Base-by-base conservation (phyloP, 73 alveolate species). In the Blepharisma stoltei region DNA sequence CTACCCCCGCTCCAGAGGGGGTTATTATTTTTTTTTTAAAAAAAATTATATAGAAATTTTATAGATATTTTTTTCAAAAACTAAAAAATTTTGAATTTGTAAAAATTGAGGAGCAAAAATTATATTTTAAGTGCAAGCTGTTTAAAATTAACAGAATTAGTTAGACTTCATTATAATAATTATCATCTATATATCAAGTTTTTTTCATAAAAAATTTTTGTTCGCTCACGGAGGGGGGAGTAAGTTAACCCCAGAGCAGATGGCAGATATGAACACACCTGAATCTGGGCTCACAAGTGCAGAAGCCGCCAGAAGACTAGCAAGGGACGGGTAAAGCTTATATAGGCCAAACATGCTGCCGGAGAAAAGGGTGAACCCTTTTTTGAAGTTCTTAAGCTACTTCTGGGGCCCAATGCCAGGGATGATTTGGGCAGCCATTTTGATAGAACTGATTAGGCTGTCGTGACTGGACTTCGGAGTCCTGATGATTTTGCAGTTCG, bases 341-440 rank as follows among this genome's bases (percentile, higher is more conserved):
- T 5, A 60, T 25, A 38, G 73, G 14, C 73, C 73, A 14, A 60
- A 60, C 5, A 38, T 9, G 38, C 73, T 60, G 11, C 73, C 73
- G 5, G 73, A 60, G 46, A 60, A 60, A 25, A 60, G 5, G 23
- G 45, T 60, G 18, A 60, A 60, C 73, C 73, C 73, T 60, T 60
- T n/a, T 25, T 2, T 18, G 73, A 60, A 60, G 73, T 60, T 60
- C 23, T 25, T 60, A 60, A 14, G 46, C 14, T 60, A 60, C 45
- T 60, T 14, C 73, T 60, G 73, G 73, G 73, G 73, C 0, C 73
- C 73, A 25, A 60, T 60, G 73, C 73, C 73, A 20, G 73, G 18
- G 38, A 60, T 60, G 73, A 60, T 60, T 38, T 60, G 73, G 73
- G 73, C 48, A 18, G 73, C 73, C 18, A 60, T 60, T 25, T 9